A percentile compares a stretch with the other conserved stretches of the same genome.
These are phyloP conservation scores for Musa troglodytarum DNA, from an alignment of 176 grass and related monocot species.

Conservation along the genomic window DNA sequence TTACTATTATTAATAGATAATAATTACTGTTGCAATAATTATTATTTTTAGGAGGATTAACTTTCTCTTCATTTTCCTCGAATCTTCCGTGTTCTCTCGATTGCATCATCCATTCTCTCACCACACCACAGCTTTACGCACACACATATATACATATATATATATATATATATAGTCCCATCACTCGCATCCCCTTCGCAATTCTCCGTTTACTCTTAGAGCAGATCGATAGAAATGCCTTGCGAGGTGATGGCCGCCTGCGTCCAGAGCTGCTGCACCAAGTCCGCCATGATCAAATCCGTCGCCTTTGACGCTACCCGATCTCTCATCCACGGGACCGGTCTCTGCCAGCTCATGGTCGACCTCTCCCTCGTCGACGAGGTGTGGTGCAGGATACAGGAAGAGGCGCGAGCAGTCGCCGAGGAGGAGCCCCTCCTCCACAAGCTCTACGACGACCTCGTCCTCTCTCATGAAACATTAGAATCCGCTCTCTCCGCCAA, in stretches of 20 bases:
- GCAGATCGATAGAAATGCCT: neutral
- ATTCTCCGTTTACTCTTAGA: neutral
- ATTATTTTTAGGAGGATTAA: too few relatives aligned
- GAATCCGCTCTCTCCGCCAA: conserved; percentile 66
- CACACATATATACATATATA: too few relatives aligned
- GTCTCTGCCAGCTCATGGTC: neutral
- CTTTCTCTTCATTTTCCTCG: too few relatives aligned
- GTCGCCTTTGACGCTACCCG: neutral
- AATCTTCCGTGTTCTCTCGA: too few relatives aligned
- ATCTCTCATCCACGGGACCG: neutral
- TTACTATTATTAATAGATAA: too few relatives aligned
- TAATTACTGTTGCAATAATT: too few relatives aligned
- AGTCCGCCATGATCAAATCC: neutral
- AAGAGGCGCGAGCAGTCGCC: conserved; percentile 53
- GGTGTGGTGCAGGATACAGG: conserved; percentile 45
- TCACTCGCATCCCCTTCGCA: neutral
- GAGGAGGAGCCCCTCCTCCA: conserved; percentile 49
- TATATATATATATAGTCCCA: too few relatives aligned
- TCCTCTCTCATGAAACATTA: conserved; percentile 45
- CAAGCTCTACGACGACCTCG: conserved; percentile 49
- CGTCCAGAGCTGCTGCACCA: neutral
- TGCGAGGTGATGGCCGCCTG: neutral
- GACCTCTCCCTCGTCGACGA: conserved; percentile 24
- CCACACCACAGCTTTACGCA: too few relatives aligned
- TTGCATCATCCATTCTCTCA: too few relatives aligned